phyloP scores from a whole-genome alignment of 164 flowering plant species.

The Paratinospora sagittata region DNA sequence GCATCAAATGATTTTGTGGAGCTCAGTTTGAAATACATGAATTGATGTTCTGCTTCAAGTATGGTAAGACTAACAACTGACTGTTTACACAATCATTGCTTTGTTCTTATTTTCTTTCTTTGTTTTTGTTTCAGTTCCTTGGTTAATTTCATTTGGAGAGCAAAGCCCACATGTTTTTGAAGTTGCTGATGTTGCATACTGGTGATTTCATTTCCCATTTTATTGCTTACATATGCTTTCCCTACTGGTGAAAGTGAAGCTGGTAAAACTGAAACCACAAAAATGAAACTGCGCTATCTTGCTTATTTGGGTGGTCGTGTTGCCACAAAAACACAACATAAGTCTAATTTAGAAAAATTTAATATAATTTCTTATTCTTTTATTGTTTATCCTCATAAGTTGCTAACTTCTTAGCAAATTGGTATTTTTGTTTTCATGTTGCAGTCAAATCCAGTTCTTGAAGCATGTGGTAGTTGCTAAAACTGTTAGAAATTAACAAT shows the following conservation, averaged over 20 bases:
- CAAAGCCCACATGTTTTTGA: conserved; percentile 86
- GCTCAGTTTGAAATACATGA: too few relatives aligned
- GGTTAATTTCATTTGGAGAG: conserved; percentile 56
- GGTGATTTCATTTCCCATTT: conserved; percentile 32
- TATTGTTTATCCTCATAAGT: too few relatives aligned
- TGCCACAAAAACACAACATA: conserved; percentile 44
- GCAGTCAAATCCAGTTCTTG: conserved; percentile 94
- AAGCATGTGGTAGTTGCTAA: conserved; percentile 94
- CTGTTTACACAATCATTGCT: too few relatives aligned
- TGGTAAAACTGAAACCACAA: conserved; percentile 89
- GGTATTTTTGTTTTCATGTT: conserved; percentile 16
- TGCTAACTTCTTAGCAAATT: conserved; percentile 2
- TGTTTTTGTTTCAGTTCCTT: too few relatives aligned
- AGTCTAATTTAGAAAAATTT: too few relatives aligned
- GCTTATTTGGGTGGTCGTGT: too few relatives aligned
- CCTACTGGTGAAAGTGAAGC: conserved; percentile 87
- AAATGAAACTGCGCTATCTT: conserved; percentile 87
- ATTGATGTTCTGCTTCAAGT: too few relatives aligned
- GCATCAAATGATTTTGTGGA: too few relatives aligned
- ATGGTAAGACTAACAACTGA: too few relatives aligned
- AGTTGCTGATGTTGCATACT: conserved; percentile 72
- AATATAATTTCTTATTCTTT: too few relatives aligned
- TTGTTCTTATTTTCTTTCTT: too few relatives aligned
- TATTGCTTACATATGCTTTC: neutral
- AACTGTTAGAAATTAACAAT: conserved; percentile 75